Conservation (phyloP, 192 early-diverging fungal species). For the Phycomyces blakesleeanus region DNA sequence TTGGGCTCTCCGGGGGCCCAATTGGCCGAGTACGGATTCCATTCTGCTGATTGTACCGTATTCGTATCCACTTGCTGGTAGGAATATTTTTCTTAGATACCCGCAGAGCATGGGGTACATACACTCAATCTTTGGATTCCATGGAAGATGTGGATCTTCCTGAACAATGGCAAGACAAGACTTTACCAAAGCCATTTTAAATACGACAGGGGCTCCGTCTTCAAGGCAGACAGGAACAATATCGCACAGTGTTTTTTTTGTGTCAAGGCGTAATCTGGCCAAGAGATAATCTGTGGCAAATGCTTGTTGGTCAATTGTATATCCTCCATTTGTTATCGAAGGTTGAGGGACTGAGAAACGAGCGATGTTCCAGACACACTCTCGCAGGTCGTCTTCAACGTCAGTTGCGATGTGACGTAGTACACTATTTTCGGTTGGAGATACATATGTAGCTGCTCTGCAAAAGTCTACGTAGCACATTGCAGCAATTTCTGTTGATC, state of each 20-base stretch:
- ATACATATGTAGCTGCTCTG: conserved; percentile 64
- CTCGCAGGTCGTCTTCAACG: conserved; percentile 68
- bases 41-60: conserved; percentile 42
- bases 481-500: conserved; percentile 57
- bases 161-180: conserved; percentile 62
- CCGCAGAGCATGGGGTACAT: conserved; percentile 53
- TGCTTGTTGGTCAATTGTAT: conserved; percentile 61
- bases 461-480: conserved; percentile 70
- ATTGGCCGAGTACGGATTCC: conserved; percentile 29
- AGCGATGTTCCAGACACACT: conserved; percentile 28
- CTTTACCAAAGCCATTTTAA: conserved; percentile 74
- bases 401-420: conserved; percentile 59
- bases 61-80: conserved; percentile 36
- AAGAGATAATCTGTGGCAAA: conserved; percentile 69
- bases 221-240: conserved; percentile 66
- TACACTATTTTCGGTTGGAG: conserved; percentile 55
- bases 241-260: conserved; percentile 59
- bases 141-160: conserved; percentile 56
- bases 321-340: conserved; percentile 25
- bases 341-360: not conserved
- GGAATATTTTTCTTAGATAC: conserved; percentile 58
- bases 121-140: conserved; percentile 56
- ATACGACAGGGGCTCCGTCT: conserved; percentile 61
- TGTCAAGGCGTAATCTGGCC: conserved; percentile 64
- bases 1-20: conserved; percentile 21